Percentiles rank a stretch among this genome's conserved stretches.
Evolutionary conservation across 768 basidiomycete species (phyloP).

Genomic region (Tubosaeta brunneosetosa): DNA sequence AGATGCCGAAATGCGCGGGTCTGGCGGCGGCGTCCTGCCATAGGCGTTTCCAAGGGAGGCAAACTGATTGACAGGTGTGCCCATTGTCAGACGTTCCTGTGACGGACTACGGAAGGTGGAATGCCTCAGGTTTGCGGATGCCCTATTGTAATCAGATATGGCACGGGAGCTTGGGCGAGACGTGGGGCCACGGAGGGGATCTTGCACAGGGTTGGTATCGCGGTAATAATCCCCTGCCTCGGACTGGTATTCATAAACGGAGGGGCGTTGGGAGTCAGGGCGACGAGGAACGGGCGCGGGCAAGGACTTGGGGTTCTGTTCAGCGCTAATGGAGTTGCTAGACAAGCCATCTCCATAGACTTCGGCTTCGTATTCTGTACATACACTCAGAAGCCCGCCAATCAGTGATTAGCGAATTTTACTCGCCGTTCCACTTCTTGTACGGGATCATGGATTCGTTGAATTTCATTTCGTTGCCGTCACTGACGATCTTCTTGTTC

Average conservation of each 20-base stretch:
- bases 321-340: constrained; percentile 41
- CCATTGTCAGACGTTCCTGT: constrained; percentile 38
- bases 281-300: constrained; percentile 37
- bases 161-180: constrained; percentile 32
- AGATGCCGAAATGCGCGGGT: constrained; percentile 42
- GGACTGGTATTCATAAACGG: constrained; percentile 39
- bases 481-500: constrained; percentile 53
- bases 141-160: constrained; percentile 28
- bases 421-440: constrained; percentile 65
- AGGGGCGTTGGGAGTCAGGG: constrained; percentile 38
- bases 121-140: constrained; percentile 22
- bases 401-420: not conserved
- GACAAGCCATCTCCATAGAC: constrained; percentile 48
- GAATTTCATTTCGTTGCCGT: constrained; percentile 63
- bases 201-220: constrained; percentile 44
- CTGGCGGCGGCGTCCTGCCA: constrained; percentile 30
- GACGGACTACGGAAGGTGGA: constrained; percentile 25
- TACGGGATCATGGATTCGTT: constrained; percentile 75
- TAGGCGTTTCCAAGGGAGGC: constrained; percentile 12
- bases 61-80: constrained; percentile 34
- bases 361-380: constrained; percentile 60
- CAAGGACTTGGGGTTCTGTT: constrained; percentile 21
- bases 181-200: constrained; percentile 23
- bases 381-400: constrained; percentile 9
- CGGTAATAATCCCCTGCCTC: constrained; percentile 57